A percentile compares a stretch with the other conserved stretches of the same genome.
Evolutionary conservation across 2,329 filamentous ascomycete genomes (phyloP).

Genomic region (Emericellopsis cladophorae): DNA sequence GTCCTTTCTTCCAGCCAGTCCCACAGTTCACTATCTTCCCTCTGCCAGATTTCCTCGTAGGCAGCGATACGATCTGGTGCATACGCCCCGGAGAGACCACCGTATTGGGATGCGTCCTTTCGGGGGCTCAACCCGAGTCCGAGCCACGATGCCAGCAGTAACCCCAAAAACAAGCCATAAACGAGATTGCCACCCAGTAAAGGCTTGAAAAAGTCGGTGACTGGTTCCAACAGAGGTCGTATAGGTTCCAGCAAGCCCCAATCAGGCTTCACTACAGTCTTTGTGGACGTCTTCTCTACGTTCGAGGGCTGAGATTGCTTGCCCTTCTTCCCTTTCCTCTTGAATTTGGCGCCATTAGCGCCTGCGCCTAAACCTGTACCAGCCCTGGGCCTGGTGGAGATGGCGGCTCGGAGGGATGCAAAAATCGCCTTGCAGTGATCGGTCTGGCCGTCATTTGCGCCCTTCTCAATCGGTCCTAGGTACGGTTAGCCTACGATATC

Average conservation of each 20-base stretch:
- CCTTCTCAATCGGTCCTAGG: slow-evolving; percentile 87
- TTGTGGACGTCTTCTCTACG: slow-evolving; percentile 23
- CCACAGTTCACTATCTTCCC: slow-evolving; percentile 83
- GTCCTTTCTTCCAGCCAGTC: slow-evolving; percentile 84
- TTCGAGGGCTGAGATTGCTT: slow-evolving; percentile 30
- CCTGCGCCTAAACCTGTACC: slow-evolving; percentile 16
- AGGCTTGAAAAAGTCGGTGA: slow-evolving; percentile 56
- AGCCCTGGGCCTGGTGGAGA: slow-evolving; percentile 50
- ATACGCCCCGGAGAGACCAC: slow-evolving; percentile 15
- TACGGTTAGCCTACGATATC: background rate
- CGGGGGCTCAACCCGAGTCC: slow-evolving; percentile 39
- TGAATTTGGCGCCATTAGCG: slow-evolving; percentile 36
- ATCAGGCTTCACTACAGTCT: slow-evolving; percentile 29
- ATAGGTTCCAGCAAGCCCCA: slow-evolving; percentile 82
- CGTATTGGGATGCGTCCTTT: slow-evolving; percentile 19
- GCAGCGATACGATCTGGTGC: slow-evolving; percentile 59
- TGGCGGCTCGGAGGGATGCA: slow-evolving; percentile 57
- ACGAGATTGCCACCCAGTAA: slow-evolving; percentile 67
- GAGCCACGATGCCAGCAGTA: slow-evolving; percentile 67
- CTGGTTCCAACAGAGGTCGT: slow-evolving; percentile 54
- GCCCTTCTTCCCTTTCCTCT: slow-evolving; percentile 48
- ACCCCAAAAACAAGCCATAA: slow-evolving; percentile 58
- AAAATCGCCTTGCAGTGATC: slow-evolving; percentile 74
- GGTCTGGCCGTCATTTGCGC: slow-evolving; percentile 78
- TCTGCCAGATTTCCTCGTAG: slow-evolving; percentile 87